Evolutionary conservation across 306 rosid species (phyloP).

Genomic region (Gleditsia sinensis): DNA sequence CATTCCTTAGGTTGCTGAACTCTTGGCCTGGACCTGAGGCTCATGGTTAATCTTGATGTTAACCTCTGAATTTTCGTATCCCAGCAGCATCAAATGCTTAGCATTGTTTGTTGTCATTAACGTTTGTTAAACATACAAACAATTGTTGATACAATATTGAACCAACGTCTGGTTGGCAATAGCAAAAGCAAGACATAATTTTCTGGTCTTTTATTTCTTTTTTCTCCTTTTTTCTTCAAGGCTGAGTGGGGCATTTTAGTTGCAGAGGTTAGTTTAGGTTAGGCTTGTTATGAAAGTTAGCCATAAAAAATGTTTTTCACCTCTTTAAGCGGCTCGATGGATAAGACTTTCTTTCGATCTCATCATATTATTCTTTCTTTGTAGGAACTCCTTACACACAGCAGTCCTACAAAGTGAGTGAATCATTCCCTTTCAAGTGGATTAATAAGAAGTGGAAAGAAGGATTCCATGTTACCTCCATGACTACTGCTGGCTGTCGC

Average conservation of each 20-base stretch:
- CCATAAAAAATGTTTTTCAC: neutral
- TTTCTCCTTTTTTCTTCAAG: neutral
- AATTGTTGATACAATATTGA: neutral
- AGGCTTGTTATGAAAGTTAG: neutral
- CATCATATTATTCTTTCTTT: constrained; percentile 19
- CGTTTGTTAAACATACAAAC: neutral
- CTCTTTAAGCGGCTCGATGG: neutral
- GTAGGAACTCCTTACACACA: constrained; percentile 90
- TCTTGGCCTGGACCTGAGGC: neutral
- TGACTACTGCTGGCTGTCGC: constrained; percentile 94
- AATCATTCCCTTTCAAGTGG: constrained; percentile 93
- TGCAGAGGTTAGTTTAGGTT: neutral
- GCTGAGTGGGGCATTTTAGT: neutral
- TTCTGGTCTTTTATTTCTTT: neutral
- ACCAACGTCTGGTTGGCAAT: neutral
- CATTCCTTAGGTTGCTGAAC: neutral
- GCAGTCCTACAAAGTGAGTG: constrained; percentile 92
- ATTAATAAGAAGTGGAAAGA: constrained; percentile 96
- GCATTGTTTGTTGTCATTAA: neutral
- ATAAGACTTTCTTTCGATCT: constrained; percentile 10
- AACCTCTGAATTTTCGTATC: neutral
- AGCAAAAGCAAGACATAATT: neutral
- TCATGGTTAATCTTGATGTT: neutral
- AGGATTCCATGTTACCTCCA: constrained; percentile 96
- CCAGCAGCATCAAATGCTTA: neutral